Evolutionary conservation across 2,329 filamentous ascomycete genomes (phyloP).

Genomic region (Gliomastix tumulicola): DNA sequence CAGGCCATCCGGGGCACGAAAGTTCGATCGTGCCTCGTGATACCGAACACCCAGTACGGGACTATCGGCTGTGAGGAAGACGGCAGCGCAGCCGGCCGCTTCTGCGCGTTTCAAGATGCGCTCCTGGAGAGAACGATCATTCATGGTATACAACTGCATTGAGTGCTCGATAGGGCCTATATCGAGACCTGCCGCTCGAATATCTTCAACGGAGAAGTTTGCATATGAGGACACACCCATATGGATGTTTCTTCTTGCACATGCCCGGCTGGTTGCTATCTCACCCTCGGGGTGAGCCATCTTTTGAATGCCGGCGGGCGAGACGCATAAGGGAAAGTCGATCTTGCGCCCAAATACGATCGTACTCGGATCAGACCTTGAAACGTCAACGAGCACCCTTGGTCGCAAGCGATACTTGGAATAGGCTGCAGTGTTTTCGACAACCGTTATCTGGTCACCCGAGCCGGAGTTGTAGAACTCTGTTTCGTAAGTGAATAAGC

Average conservation of each 20-base stretch:
- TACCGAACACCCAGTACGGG: not conserved
- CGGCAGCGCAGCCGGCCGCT: not conserved
- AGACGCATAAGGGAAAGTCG: slow-evolving; percentile 40
- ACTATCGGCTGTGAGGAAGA: not conserved
- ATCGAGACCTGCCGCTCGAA: not conserved
- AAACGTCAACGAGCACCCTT: not conserved
- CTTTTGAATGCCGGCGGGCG: slow-evolving; percentile 43
- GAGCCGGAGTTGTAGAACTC: not conserved
- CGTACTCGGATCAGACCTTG: not conserved
- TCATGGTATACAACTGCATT: not conserved
- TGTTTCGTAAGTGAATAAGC: too few species aligned
- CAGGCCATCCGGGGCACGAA: slow-evolving; percentile 30
- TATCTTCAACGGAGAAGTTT: not conserved
- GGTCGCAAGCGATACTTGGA: not conserved
- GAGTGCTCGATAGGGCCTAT: not conserved
- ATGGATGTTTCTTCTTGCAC: slow-evolving; percentile 26
- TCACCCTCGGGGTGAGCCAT: slow-evolving; percentile 45
- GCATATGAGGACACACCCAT: slow-evolving; percentile 40
- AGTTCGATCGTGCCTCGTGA: slow-evolving; percentile 31
- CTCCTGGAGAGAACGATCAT: not conserved
- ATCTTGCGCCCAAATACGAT: not conserved
- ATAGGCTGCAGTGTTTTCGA: not conserved
- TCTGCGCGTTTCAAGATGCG: not conserved
- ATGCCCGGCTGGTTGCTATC: slow-evolving; percentile 36
- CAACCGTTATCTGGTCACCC: not conserved